phyloP scores from a whole-genome alignment of 306 rosid genomes.

The Leucaena leucocephala region DNA sequence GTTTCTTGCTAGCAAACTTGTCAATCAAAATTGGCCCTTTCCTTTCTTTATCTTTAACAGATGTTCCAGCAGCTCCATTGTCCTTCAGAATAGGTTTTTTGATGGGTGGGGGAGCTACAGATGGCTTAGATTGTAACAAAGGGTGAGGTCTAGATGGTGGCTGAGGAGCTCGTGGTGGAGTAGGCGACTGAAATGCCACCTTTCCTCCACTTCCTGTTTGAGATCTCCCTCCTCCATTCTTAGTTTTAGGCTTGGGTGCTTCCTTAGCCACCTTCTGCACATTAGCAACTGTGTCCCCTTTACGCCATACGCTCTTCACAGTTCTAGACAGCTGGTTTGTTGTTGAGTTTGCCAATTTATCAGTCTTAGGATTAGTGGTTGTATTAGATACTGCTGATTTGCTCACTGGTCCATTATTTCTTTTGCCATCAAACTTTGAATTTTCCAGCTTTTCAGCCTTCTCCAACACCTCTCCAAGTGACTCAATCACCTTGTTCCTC shows the following conservation, averaged over 20 bases:
- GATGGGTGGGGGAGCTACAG: slow-evolving; percentile 57
- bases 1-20: slow-evolving; percentile 83
- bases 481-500: slow-evolving; percentile 79
- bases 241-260: slow-evolving; percentile 49
- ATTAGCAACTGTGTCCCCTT: slow-evolving; percentile 76
- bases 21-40: slow-evolving; percentile 86
- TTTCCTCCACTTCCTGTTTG: slow-evolving; percentile 42
- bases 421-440: slow-evolving; percentile 48
- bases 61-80: slow-evolving; percentile 59
- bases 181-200: slow-evolving; percentile 46
- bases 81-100: slow-evolving; percentile 86
- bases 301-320: slow-evolving; percentile 93
- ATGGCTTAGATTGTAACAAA: slow-evolving; percentile 70
- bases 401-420: slow-evolving; percentile 49
- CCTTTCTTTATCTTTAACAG: slow-evolving; percentile 55
- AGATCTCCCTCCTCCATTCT: slow-evolving; percentile 44
- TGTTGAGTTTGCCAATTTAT: slow-evolving; percentile 31
- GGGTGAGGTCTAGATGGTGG: slow-evolving; percentile 43
- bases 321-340: slow-evolving; percentile 61
- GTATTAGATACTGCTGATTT: slow-evolving; percentile 45
- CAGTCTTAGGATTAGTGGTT: slow-evolving; percentile 39
- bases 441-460: slow-evolving; percentile 84
- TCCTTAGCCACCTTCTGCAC: slow-evolving; percentile 73
- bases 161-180: slow-evolving; percentile 43
- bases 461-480: slow-evolving; percentile 95